These are phyloP conservation scores for Pseudocohnilembus persalinus DNA, from an alignment of 169 alveolate genomes.

Conservation along the genomic window DNA sequence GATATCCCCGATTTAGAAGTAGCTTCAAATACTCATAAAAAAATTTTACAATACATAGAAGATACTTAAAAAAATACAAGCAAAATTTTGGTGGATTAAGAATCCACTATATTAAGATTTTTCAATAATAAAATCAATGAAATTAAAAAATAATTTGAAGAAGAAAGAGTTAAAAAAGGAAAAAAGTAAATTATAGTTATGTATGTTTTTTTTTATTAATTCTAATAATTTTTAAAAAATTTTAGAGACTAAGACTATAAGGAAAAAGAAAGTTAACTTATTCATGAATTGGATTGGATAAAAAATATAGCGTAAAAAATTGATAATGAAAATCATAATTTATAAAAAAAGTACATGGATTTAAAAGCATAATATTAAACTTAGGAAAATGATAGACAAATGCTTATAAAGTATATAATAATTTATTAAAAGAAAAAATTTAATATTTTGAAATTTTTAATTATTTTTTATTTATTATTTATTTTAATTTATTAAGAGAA, in stretches of 20 bases:
- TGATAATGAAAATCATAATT: constrained; percentile 45
- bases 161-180: constrained; percentile 47
- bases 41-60: constrained; percentile 30
- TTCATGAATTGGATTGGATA: constrained; percentile 45
- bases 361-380: constrained; percentile 43
- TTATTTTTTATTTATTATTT: background rate
- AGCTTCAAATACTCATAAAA: constrained; percentile 28
- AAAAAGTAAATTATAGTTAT: constrained; percentile 13
- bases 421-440: too few relatives aligned
- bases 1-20: constrained; percentile 36
- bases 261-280: constrained; percentile 46
- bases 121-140: constrained; percentile 46
- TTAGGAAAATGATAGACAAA: constrained; percentile 47
- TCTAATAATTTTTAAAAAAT: background rate
- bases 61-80: constrained; percentile 31
- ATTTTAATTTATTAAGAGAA: constrained; percentile 8
- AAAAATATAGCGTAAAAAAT: constrained; percentile 48
- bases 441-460: background rate
- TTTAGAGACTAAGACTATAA: constrained; percentile 38
- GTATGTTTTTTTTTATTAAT: background rate
- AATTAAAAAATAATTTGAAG: constrained; percentile 50
- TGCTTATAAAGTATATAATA: constrained; percentile 41
- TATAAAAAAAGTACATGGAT: constrained; percentile 41
- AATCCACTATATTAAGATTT: constrained; percentile 39
- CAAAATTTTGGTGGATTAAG: constrained; percentile 43